Evolutionary conservation across 2,329 filamentous ascomycete species (phyloP).

Genomic region (Fusarium fujikuroi): DNA sequence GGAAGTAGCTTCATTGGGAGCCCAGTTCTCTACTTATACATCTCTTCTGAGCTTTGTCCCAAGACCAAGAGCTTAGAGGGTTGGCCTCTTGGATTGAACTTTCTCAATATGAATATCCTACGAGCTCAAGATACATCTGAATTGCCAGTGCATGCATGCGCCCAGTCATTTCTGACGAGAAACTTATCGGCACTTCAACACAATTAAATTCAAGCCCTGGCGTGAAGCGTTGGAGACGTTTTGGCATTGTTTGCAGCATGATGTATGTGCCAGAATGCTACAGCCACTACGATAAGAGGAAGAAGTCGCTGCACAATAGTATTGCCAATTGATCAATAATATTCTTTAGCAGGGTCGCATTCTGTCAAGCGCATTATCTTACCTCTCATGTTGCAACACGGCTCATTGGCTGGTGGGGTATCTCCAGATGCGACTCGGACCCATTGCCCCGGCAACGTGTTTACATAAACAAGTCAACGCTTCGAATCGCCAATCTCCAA

Average conservation of each 20-base stretch:
- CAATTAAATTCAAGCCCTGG: neutral
- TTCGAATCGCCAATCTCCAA: constrained; percentile 42
- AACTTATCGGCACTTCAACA: too few relatives aligned
- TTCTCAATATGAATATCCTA: fast-evolving
- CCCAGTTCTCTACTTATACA: neutral
- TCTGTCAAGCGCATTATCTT: neutral
- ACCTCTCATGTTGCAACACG: neutral
- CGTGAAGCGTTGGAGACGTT: neutral
- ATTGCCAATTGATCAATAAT: neutral
- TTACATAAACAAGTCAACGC: constrained; percentile 41
- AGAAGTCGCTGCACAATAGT: neutral
- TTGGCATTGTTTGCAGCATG: neutral
- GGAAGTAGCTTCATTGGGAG: neutral
- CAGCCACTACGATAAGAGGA: too few relatives aligned
- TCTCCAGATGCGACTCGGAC: neutral
- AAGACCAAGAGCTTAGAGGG: neutral
- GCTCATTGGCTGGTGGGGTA: constrained; percentile 12
- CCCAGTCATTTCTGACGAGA: neutral
- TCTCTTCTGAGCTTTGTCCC: neutral
- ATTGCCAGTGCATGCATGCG: neutral
- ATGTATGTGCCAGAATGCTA: neutral
- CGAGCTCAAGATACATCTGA: too few relatives aligned
- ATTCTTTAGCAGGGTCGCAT: neutral
- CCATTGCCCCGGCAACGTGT: constrained; percentile 34
- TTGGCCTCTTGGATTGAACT: neutral